phyloP scores from a whole-genome alignment of 2,329 filamentous ascomycete species.

The Claviceps sp. region DNA sequence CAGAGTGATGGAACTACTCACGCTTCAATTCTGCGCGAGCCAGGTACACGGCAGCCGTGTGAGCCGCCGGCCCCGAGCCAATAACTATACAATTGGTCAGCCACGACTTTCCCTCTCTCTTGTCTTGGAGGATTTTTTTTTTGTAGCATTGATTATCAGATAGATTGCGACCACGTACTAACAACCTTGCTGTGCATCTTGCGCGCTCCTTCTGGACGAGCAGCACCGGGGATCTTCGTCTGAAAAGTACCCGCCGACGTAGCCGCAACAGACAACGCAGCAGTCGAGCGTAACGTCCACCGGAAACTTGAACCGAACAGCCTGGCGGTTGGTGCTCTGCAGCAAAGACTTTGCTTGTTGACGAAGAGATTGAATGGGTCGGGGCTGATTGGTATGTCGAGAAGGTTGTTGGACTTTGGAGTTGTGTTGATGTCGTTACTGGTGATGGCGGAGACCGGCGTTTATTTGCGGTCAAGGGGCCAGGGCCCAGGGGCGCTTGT shows the following conservation, averaged over 20 bases:
- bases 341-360: no score
- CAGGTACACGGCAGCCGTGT: conserved; percentile 94
- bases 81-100: conserved; percentile 38
- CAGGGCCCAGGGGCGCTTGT: no score
- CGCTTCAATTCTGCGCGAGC: conserved; percentile 86
- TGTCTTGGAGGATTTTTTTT: not conserved
- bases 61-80: conserved; percentile 92
- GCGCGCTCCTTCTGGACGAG: conserved; percentile 17
- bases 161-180: conserved; percentile 40
- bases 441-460: no score
- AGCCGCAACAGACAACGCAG: conserved; percentile 60
- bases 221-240: conserved; percentile 15
- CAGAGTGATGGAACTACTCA: conserved; percentile 21
- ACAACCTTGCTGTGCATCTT: conserved; percentile 92
- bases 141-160: not conserved
- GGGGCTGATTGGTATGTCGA: no score
- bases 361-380: no score
- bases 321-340: conserved; percentile 43
- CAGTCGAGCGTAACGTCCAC: conserved; percentile 62
- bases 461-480: no score
- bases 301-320: conserved; percentile 80
- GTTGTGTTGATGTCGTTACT: no score
- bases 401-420: no score
- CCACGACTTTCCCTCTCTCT: not conserved
- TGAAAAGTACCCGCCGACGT: conserved; percentile 42